phyloP scores from a whole-genome alignment of 176 grass and related monocot genomes.

The Ananas comosus region DNA sequence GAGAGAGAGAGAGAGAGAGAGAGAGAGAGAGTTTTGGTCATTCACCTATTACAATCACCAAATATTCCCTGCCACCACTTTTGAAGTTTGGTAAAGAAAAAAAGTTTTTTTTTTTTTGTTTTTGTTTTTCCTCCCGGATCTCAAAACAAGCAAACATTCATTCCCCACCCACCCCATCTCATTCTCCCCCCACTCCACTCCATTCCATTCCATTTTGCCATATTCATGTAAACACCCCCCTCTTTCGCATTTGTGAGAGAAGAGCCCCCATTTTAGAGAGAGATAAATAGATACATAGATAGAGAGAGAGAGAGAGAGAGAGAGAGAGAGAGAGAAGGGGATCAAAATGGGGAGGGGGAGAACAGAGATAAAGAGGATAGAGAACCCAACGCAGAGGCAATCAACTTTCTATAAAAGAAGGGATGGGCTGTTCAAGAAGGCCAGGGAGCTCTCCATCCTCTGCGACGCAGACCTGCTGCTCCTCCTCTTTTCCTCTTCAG shows the following conservation, averaged over 20 bases:
- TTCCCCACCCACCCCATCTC: constrained; percentile 8
- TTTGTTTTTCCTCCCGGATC: background rate
- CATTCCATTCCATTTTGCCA: constrained; percentile 25
- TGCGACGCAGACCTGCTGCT: constrained; percentile 99
- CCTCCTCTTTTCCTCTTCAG: constrained; percentile 92
- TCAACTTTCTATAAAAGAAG: constrained; percentile 99
- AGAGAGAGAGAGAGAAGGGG: background rate
- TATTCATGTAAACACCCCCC: constrained; percentile 37
- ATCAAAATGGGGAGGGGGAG: constrained; percentile 69
- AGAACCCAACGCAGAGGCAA: constrained; percentile 88
- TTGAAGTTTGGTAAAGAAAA: background rate
- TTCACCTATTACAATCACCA: background rate
- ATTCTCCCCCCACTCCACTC: background rate
- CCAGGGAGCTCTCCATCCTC: constrained; percentile 80
- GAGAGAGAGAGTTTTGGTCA: too few relatives aligned
- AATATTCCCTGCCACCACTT: background rate
- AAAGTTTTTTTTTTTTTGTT: background rate
- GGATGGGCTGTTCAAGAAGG: constrained; percentile 98
- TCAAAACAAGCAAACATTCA: background rate
- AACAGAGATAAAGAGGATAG: constrained; percentile 98
- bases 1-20: too few relatives aligned
- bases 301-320: constrained; percentile 2
- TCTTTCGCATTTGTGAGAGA: constrained; percentile 12
- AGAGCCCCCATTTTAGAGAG: background rate
- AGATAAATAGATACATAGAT: too few relatives aligned